A percentile compares a stretch with the other conserved stretches of the same genome.
Conservation (phyloP, 1,284 basidiomycete species). For the Golubevia pallescens region DNA sequence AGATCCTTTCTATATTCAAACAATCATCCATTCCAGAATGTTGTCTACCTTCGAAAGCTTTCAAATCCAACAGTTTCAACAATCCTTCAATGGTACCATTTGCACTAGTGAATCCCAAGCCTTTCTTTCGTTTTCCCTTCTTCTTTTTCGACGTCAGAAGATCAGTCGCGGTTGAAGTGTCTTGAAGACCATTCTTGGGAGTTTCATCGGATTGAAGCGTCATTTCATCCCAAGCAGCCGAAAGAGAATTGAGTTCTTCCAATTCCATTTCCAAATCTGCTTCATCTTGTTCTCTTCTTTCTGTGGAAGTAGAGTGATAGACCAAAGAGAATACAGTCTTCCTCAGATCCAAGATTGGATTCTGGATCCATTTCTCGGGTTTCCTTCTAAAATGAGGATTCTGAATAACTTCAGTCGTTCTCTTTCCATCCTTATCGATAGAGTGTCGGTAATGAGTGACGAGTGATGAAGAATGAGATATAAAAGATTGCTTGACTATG, state of each 20-base stretch:
- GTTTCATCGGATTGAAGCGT: too few species aligned
- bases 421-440: too few species aligned
- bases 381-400: constrained; percentile 26
- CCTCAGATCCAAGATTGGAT: neutral
- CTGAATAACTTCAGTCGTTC: too few species aligned
- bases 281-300: neutral
- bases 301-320: neutral
- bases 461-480: constrained; percentile 41
- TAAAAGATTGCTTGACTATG: constrained; percentile 40
- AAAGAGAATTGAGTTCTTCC: neutral
- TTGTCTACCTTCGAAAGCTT: constrained; percentile 66
- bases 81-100: constrained; percentile 36
- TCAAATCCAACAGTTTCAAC: constrained; percentile 28
- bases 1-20: constrained; percentile 65
- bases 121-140: too few species aligned
- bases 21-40: constrained; percentile 68
- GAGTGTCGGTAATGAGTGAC: constrained; percentile 35
- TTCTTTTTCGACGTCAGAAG: neutral
- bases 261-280: neutral
- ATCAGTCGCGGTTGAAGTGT: neutral
- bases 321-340: neutral
- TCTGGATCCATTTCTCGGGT: neutral
- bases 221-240: too few species aligned
- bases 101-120: neutral
- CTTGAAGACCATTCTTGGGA: too few species aligned